Conservation (phyloP, 2,329 filamentous ascomycete genomes). For the Talaromyces sp. region DNA sequence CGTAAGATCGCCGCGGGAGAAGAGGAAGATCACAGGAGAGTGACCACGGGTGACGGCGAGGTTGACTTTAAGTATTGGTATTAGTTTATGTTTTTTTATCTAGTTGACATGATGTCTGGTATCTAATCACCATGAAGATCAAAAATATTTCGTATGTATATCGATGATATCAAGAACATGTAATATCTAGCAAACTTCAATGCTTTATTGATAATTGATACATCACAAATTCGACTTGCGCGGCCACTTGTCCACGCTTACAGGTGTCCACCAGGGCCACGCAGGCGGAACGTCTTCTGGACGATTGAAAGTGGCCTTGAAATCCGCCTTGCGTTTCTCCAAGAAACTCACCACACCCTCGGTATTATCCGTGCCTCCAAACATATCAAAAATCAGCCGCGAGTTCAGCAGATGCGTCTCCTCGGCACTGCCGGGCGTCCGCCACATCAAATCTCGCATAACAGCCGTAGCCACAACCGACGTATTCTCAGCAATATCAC, state of each 20-base stretch:
- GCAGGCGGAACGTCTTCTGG: constrained; percentile 4
- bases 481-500: constrained; percentile 62
- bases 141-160: background rate
- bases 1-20: constrained; percentile 37
- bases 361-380: constrained; percentile 49
- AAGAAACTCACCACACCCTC: constrained; percentile 61
- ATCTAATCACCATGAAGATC: background rate
- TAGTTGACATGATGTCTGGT: background rate
- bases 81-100: constrained; percentile 2
- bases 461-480: constrained; percentile 59
- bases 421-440: constrained; percentile 53
- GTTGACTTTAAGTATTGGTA: constrained; percentile 47
- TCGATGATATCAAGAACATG: background rate
- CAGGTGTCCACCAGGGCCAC: constrained; percentile 8
- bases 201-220: background rate
- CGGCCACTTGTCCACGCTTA: constrained; percentile 2
- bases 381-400: constrained; percentile 34
- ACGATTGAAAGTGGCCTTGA: constrained; percentile 41
- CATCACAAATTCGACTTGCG: constrained; percentile 3
- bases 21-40: constrained; percentile 41
- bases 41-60: constrained; percentile 44
- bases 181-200: background rate
- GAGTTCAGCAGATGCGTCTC: constrained; percentile 65
- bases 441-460: constrained; percentile 68
- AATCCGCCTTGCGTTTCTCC: constrained; percentile 58